These are phyloP conservation scores for Talaromyces sp. DNA, from an alignment of 2,329 filamentous ascomycete species.

Conservation along the genomic window DNA sequence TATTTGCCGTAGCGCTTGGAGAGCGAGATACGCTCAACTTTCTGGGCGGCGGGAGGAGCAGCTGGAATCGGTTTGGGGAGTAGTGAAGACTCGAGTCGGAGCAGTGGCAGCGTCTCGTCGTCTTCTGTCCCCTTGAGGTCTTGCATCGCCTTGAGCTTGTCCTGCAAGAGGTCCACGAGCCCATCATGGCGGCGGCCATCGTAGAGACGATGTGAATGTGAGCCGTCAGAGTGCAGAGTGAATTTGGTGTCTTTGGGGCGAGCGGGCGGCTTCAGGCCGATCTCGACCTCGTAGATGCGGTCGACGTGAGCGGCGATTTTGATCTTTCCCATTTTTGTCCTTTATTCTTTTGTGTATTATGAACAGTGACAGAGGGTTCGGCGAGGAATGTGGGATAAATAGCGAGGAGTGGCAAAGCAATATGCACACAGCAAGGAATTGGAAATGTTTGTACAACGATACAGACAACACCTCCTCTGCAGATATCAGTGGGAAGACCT, in stretches of 20 bases:
- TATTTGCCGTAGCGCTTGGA: constrained; percentile 7
- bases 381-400: background rate
- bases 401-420: background rate
- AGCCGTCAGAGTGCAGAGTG: background rate
- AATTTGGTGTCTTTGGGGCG: constrained; percentile 5
- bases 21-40: background rate
- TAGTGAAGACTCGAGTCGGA: background rate
- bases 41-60: background rate
- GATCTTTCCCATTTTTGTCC: constrained; percentile 2
- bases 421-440: background rate
- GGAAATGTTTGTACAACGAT: background rate
- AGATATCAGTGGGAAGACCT: background rate
- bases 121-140: background rate
- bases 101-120: background rate
- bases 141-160: constrained; percentile 4
- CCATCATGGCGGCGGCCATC: constrained; percentile 9
- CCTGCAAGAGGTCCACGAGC: constrained; percentile 8
- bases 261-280: constrained; percentile 3
- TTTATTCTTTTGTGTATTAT: background rate
- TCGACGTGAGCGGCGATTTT: constrained; percentile 4
- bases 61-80: background rate
- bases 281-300: constrained; percentile 4
- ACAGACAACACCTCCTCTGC: background rate
- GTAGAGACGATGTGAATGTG: constrained; percentile 10
- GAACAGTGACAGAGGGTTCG: background rate